Conservation (phyloP, 1,139 yeast species). For the Ogataea hybrid region DNA sequence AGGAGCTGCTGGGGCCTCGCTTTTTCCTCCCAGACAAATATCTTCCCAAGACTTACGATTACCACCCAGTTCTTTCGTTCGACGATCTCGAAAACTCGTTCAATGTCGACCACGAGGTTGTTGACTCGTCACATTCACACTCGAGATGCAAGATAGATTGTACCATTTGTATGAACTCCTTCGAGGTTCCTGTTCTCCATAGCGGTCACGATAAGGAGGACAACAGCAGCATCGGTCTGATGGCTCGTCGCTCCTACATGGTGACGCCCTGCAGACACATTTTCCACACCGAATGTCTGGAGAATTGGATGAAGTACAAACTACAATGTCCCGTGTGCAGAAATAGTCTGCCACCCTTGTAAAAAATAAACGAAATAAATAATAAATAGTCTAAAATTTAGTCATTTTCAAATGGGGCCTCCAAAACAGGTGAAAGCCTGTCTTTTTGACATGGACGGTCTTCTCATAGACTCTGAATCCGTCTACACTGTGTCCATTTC, state of each 20-base stretch:
- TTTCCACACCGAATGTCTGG: conserved; percentile 84
- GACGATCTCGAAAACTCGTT: conserved; percentile 64
- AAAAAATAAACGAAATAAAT: background rate
- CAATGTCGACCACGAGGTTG: conserved; percentile 33
- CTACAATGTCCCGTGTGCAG: conserved; percentile 94
- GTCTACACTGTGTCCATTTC: conserved; percentile 77
- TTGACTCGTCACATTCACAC: conserved; percentile 25
- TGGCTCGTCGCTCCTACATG: conserved; percentile 59
- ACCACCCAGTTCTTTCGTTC: conserved; percentile 63
- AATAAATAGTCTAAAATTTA: background rate
- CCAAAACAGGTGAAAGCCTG: conserved; percentile 61
- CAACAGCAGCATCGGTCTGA: conserved; percentile 26
- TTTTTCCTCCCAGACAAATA: conserved; percentile 76
- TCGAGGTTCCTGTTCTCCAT: conserved; percentile 57
- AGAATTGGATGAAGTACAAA: conserved; percentile 91
- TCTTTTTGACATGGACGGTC: conserved; percentile 96
- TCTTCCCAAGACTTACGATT: conserved; percentile 78
- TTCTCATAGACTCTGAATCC: conserved; percentile 86
- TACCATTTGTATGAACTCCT: conserved; percentile 84
- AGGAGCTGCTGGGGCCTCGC: conserved; percentile 70
- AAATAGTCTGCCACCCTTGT: conserved; percentile 76
- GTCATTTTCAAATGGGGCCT: conserved; percentile 6
- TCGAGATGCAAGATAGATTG: conserved; percentile 55
- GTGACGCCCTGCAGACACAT: conserved; percentile 91
- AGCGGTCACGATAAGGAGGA: conserved; percentile 12